These are phyloP conservation scores for Heimioporus retisporus DNA, from an alignment of 1,284 basidiomycete species.

Conservation along the genomic window DNA sequence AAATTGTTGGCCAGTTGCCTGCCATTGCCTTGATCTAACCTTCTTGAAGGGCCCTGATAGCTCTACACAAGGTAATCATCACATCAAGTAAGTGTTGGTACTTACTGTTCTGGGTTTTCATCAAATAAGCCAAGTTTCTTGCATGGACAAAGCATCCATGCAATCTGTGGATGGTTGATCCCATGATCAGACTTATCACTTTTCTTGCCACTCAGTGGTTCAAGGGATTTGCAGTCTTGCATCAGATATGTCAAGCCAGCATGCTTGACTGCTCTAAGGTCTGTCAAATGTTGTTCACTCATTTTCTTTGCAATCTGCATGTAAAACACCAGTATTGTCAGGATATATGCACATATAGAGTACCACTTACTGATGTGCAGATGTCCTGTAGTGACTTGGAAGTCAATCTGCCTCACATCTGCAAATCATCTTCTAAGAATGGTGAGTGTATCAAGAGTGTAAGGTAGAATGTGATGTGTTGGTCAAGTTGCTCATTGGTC, in stretches of 20 bases:
- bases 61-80: slow-evolving; percentile 9
- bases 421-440: too few relatives aligned
- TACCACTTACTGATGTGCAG: too few relatives aligned
- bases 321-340: too few relatives aligned
- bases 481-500: too few relatives aligned
- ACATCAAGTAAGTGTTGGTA: not conserved
- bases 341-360: too few relatives aligned
- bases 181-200: slow-evolving; percentile 9
- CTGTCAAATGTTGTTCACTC: not conserved
- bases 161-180: slow-evolving; percentile 13
- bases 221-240: not conserved
- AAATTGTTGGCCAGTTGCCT: not conserved
- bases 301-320: slow-evolving; percentile 5
- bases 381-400: too few relatives aligned
- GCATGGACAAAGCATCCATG: not conserved
- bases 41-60: slow-evolving; percentile 9
- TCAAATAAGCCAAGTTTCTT: slow-evolving; percentile 12
- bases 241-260: not conserved
- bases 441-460: too few relatives aligned
- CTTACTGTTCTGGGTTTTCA: slow-evolving; percentile 7
- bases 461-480: too few relatives aligned
- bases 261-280: slow-evolving; percentile 3
- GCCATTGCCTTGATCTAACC: not conserved
- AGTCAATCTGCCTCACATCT: too few relatives aligned
- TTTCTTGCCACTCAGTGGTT: not conserved